Evolutionary conservation across 2,329 filamentous ascomycete species (phyloP).

Genomic region (Lachnellula occidentalis): DNA sequence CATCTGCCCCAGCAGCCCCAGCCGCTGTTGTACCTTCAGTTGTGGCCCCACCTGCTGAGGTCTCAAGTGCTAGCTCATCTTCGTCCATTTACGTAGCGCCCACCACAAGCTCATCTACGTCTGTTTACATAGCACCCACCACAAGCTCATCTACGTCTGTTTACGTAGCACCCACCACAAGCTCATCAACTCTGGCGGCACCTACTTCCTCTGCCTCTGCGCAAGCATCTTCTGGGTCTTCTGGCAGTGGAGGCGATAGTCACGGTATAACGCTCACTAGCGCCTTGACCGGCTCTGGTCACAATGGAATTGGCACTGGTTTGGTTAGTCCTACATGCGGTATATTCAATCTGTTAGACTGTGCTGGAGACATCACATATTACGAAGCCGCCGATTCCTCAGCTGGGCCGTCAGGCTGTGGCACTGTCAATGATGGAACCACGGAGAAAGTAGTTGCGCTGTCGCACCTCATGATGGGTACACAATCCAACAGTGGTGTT

Average conservation of each 20-base stretch:
- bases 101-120: neutral
- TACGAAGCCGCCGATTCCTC: slow-evolving; percentile 52
- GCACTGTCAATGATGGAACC: slow-evolving; percentile 51
- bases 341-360: slow-evolving; percentile 30
- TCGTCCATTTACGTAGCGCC: slow-evolving; percentile 11
- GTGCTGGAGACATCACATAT: slow-evolving; percentile 66
- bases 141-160: slow-evolving; percentile 25
- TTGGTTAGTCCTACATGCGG: slow-evolving; percentile 26
- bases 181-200: slow-evolving; percentile 15
- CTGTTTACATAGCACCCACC: slow-evolving; percentile 8
- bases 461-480: slow-evolving; percentile 57
- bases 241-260: slow-evolving; percentile 16
- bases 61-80: neutral
- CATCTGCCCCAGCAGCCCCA: slow-evolving; percentile 1
- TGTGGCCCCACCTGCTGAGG: slow-evolving; percentile 10
- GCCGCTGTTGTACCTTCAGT: slow-evolving; percentile 1
- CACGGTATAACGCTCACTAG: too few relatives aligned
- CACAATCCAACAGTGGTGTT: slow-evolving; percentile 34
- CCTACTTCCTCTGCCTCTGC: slow-evolving; percentile 11
- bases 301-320: slow-evolving; percentile 10
- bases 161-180: slow-evolving; percentile 20
- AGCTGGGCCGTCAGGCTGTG: slow-evolving; percentile 55
- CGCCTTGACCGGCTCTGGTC: too few relatives aligned
- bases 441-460: slow-evolving; percentile 64
- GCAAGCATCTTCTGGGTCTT: slow-evolving; percentile 21